phyloP scores from a whole-genome alignment of 352 stramenopile genomes.

The Hyphochytrium catenoides region DNA sequence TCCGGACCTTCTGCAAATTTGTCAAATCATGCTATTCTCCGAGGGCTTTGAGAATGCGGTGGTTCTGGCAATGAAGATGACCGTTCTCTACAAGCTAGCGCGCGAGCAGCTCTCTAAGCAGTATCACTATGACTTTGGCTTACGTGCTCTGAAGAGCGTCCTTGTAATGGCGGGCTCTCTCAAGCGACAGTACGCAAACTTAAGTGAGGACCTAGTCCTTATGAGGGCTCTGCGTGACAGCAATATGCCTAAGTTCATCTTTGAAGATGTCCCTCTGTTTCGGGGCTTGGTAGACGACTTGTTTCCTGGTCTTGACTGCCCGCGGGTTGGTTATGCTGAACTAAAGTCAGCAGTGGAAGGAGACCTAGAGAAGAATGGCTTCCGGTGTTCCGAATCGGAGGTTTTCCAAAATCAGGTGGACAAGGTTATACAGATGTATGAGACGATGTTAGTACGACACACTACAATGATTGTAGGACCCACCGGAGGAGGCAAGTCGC shows the following conservation, averaged over 20 bases:
- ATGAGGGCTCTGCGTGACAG: slow-evolving; percentile 80
- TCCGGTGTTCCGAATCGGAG: slow-evolving; percentile 30
- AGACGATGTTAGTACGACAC: slow-evolving; percentile 83
- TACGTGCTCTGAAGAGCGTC: slow-evolving; percentile 76
- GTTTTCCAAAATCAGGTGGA: slow-evolving; percentile 75
- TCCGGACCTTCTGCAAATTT: slow-evolving; percentile 69
- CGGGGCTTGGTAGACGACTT: slow-evolving; percentile 80
- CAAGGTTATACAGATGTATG: slow-evolving; percentile 91
- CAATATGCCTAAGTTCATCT: slow-evolving; percentile 93
- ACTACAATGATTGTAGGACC: slow-evolving; percentile 88
- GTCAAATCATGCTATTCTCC: slow-evolving; percentile 80
- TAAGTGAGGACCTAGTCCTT: slow-evolving; percentile 79
- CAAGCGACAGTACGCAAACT: slow-evolving; percentile 73
- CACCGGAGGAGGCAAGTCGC: slow-evolving; percentile 72
- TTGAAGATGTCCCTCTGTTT: slow-evolving; percentile 83
- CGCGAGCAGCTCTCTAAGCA: slow-evolving; percentile 82
- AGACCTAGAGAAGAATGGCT: slow-evolving; percentile 55
- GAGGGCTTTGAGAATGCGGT: slow-evolving; percentile 76
- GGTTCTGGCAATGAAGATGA: slow-evolving; percentile 73
- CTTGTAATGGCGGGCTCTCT: slow-evolving; percentile 76
- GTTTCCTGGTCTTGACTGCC: slow-evolving; percentile 76
- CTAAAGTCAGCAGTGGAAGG: slow-evolving; percentile 64
- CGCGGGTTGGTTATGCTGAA: slow-evolving; percentile 66
- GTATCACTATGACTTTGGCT: slow-evolving; percentile 85
- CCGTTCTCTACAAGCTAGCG: slow-evolving; percentile 82